Conservation (phyloP, 768 basidiomycete species). For the Hericium erinaceus region DNA sequence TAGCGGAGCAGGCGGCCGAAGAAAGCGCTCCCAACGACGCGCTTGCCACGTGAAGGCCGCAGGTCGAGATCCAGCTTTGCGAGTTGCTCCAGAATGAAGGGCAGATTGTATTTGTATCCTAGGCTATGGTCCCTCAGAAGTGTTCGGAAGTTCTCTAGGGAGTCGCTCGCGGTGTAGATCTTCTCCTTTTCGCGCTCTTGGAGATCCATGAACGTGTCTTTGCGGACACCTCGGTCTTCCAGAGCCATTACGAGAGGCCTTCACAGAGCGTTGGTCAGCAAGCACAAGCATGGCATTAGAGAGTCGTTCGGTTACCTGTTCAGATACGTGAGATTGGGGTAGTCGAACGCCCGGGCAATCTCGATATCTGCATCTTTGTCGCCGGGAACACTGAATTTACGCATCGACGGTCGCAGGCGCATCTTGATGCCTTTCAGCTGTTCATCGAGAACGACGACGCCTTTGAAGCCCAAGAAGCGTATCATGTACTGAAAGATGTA, state of each 20-base stretch:
- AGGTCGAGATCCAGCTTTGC: constrained; percentile 40
- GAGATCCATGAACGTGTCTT: constrained; percentile 47
- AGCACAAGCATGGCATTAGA: not conserved
- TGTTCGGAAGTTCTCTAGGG: constrained; percentile 34
- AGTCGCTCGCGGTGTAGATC: constrained; percentile 52
- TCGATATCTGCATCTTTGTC: constrained; percentile 50
- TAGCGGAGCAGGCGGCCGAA: constrained; percentile 47
- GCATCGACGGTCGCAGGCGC: constrained; percentile 66
- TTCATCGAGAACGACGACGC: constrained; percentile 62
- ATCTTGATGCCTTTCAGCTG: constrained; percentile 50
- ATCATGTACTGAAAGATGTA: constrained; percentile 54
- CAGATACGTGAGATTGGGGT: constrained; percentile 54
- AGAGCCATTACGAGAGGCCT: constrained; percentile 73
- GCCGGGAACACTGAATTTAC: constrained; percentile 53
- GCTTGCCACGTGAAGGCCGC: constrained; percentile 23
- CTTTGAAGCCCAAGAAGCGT: constrained; percentile 74
- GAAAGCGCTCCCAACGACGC: constrained; percentile 46
- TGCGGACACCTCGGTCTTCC: constrained; percentile 62
- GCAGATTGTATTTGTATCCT: constrained; percentile 38
- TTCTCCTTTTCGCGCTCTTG: constrained; percentile 51
- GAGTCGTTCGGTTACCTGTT: constrained; percentile 38
- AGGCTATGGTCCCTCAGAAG: constrained; percentile 43
- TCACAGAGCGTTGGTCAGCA: not conserved
- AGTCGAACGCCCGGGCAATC: constrained; percentile 55
- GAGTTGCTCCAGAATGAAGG: constrained; percentile 42